Evolutionary conservation across 352 stramenopile genomes (phyloP), one percentile per base, ranked within the genome.

Genomic region (Elongisporangium anandrum): DNA sequence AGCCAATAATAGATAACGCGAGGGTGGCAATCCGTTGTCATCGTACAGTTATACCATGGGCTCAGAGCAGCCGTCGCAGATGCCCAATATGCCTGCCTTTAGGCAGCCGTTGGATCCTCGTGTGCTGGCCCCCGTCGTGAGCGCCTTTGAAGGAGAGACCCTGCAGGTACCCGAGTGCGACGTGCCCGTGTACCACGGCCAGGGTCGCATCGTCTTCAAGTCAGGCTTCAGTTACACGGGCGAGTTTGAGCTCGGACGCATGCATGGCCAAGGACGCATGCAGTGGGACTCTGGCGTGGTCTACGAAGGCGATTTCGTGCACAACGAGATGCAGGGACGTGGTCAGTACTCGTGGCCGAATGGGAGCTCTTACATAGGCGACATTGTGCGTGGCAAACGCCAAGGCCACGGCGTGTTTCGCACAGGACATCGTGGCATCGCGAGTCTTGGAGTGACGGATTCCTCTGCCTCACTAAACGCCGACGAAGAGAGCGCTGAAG

Each of bases 271-370:
- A 7, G 89, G 89, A 4, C 68, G 64, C 19, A 81, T 95, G 17
- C 68, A 78, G 22, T 96, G 85, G 81, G 59, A 60, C 4, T 79
- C 63, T 47, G 77, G 80, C 22, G 74, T 88, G 7, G 57, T 69
- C 22, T 95, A 92, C 57, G 81, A 90, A 57, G 87, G 85, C 13
- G 73, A 79, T 10, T 82, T 94, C 60, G 63, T 77, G 0, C 74
- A 87, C 57, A 96, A 95, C 50, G 73, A 85, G 51, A 81, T 95
- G 38, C 66, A 65, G 8, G 88, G 88, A 20, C 24, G 50, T 17
- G 87, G 89, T 0, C 66, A 54, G 47, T 94, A 92, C 57, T 68
- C 38, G 47, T 97, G 89, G 89, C 77, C 82, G 1, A 90, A 97
- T 64, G 89, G 88, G 1, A 93, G 73, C 26, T 78, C 60, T 21